Conservation (phyloP, 306 rosid species). For the Acacia acuminata region DNA sequence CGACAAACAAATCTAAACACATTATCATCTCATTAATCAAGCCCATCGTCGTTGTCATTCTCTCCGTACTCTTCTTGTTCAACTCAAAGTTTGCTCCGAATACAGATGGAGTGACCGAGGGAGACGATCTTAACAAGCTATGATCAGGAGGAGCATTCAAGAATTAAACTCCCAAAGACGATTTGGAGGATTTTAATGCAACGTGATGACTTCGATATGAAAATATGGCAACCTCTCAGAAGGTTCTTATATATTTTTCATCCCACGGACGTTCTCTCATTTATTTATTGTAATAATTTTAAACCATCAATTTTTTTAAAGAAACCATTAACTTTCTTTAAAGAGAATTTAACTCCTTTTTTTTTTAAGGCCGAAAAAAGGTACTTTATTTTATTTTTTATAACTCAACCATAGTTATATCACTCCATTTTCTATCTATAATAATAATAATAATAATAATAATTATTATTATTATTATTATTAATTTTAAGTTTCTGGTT, state of each 20-base stretch:
- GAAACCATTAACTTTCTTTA: too few species aligned
- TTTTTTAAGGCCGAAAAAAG: too few species aligned
- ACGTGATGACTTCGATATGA: background rate
- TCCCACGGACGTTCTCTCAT: background rate
- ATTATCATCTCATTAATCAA: constrained; percentile 44
- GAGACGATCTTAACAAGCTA: background rate
- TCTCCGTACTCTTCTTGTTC: background rate
- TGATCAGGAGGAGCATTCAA: background rate
- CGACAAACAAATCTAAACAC: constrained; percentile 60
- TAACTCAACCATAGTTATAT: too few species aligned
- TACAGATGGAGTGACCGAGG: background rate
- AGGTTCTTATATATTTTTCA: too few species aligned
- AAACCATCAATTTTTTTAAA: too few species aligned
- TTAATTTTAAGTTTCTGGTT: background rate
- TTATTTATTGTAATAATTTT: background rate
- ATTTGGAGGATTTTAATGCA: background rate
- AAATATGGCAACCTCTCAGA: background rate
- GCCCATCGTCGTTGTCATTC: constrained; percentile 39
- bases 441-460: too few species aligned
- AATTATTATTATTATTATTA: too few species aligned
- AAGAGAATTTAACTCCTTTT: too few species aligned
- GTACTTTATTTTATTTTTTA: too few species aligned
- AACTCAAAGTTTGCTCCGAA: background rate
- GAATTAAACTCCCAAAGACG: background rate
- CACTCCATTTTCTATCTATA: background rate